phyloP scores from a whole-genome alignment of 2,329 filamentous ascomycete species.

The Colletotrichum liaoningense region DNA sequence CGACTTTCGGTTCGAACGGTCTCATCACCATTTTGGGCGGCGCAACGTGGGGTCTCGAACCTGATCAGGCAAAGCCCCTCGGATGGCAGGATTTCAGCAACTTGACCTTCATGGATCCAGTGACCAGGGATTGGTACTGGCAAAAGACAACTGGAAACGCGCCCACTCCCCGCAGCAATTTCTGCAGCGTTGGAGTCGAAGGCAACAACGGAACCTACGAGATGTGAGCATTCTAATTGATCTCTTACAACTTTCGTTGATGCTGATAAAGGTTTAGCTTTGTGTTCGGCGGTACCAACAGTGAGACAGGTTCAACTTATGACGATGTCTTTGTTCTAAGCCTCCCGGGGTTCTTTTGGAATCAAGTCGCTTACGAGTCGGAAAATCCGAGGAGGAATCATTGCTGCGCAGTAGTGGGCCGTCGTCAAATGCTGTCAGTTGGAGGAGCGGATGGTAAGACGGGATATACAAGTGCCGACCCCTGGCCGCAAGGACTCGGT shows the following conservation, averaged over 20 bases:
- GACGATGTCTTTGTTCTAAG: conserved; percentile 33
- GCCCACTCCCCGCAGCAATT: conserved; percentile 11
- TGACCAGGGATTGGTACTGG: conserved; percentile 23
- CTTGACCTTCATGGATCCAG: conserved; percentile 35
- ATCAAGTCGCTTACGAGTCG: conserved; percentile 22
- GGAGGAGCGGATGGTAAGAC: conserved; percentile 15
- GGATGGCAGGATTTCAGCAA: conserved; percentile 31
- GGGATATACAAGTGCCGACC: conserved; percentile 12
- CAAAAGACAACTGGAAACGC: conserved; percentile 28
- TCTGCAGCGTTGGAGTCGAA: conserved; percentile 24
- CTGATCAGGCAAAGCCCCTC: not conserved
- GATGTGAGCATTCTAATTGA: conserved; percentile 14
- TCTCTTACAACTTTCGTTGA: not conserved
- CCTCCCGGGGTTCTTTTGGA: conserved; percentile 35
- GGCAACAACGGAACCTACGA: conserved; percentile 33
- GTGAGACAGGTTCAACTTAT: not conserved
- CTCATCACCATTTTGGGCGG: conserved; percentile 30
- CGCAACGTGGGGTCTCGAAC: not conserved
- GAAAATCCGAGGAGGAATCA: not conserved
- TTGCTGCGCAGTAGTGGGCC: conserved; percentile 25
- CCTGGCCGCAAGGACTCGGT: conserved; percentile 26
- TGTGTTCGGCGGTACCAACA: conserved; percentile 32
- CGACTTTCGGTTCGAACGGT: conserved; percentile 27
- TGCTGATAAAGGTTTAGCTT: conserved; percentile 13
- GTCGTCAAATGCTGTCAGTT: conserved; percentile 31